Base-by-base conservation (phyloP, 106 monocot species). In the Dendrobium officinale region DNA sequence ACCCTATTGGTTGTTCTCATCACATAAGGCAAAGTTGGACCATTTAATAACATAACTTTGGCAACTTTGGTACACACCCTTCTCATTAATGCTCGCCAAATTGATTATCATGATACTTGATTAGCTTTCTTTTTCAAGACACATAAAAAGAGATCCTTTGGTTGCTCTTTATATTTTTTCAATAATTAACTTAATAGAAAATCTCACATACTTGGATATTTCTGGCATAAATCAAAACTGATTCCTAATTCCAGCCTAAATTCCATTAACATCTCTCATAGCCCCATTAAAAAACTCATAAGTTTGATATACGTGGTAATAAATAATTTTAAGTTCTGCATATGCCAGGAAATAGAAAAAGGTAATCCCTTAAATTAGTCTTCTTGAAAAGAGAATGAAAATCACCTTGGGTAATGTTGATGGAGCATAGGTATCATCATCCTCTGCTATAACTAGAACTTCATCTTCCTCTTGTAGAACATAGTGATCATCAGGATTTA, bases 341-440 rank as follows among this genome's bases (percentile, higher is more conserved):
- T 40, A 17, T 9, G 2, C 4, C 11, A 33, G 11, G 16, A 72
- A 72, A 15, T 17, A 5, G 17, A 72, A 72, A 51, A 51, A 72
- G 17, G 72, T 16, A 74, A 74, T 43, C 74, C 40, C 74, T 43
- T 42, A 20, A 74, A 11, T 6, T n/a, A 61, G n/a, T 56, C 48
- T 42, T 81, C 43, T 19, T 66, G 11, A 75, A 37, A 80, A 79
- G 26, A 75, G 51, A 79, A 75, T 77, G 56, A 42, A 81, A 79
- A 72, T 78, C 76, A 91, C 91, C 88, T 22, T 82, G 10, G 88
- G 86, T 78, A 86, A 75, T 81, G 75, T 55, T 31, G 80, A 42
- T 68, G 91, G 91, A 82, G 91, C 56, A 86, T 91, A 91, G 37
- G 86, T 86, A 81, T 91, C 91, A 81, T 91, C 91, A 88, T 91